Evolutionary conservation across 2,329 filamentous ascomycete genomes (phyloP).

Genomic region (Rasamsonia emersonii): DNA sequence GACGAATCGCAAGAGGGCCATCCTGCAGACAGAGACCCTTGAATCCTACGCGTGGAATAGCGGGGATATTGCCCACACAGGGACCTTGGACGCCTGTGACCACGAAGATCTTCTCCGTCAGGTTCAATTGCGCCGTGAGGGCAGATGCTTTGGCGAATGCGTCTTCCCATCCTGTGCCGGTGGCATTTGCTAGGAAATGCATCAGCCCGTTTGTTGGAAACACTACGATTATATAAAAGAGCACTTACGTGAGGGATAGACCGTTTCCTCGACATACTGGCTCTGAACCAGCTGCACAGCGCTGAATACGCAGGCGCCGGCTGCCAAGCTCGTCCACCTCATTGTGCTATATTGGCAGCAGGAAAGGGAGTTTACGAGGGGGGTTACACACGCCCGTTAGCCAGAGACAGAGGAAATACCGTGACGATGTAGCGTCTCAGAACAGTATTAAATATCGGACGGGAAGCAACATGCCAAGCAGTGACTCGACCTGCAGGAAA

Average conservation of each 20-base stretch:
- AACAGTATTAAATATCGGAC: too few species aligned
- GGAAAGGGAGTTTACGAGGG: too few species aligned
- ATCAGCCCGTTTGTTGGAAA: too few species aligned
- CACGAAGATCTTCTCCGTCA: slow-evolving; percentile 13
- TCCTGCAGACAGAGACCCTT: slow-evolving; percentile 33
- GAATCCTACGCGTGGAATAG: slow-evolving; percentile 24
- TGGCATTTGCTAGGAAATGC: slow-evolving; percentile 6
- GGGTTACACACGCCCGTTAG: too few species aligned
- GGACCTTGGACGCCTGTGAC: slow-evolving; percentile 18
- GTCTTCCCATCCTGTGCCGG: slow-evolving; percentile 14
- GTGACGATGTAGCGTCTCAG: too few species aligned
- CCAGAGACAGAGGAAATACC: too few species aligned
- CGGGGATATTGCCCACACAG: slow-evolving; percentile 29
- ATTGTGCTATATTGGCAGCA: too few species aligned
- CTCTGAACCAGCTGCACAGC: slow-evolving; percentile 1
- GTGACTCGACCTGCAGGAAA: too few species aligned
- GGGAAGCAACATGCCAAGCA: too few species aligned
- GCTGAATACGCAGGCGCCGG: too few species aligned
- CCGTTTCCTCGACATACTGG: slow-evolving; percentile 4
- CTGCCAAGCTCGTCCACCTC: too few species aligned
- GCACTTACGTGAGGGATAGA: slow-evolving; percentile 5
- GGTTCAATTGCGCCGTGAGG: slow-evolving; percentile 10
- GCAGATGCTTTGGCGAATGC: slow-evolving; percentile 9
- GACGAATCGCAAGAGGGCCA: slow-evolving; percentile 49
- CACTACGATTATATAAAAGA: too few species aligned